phyloP scores from a whole-genome alignment of 2,329 filamentous ascomycete genomes.

The Monosporascus sp. region DNA sequence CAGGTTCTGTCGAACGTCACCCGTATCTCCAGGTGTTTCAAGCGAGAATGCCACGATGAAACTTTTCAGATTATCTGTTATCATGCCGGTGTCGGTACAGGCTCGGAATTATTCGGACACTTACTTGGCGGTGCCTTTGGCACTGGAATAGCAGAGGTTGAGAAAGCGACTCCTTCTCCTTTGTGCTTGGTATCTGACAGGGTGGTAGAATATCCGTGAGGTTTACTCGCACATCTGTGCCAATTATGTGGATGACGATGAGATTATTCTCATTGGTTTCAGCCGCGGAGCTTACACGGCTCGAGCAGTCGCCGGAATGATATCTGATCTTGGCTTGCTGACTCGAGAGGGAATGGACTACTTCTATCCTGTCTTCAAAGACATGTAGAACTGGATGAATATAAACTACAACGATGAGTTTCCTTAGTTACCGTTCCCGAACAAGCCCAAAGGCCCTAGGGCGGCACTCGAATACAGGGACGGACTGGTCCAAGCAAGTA shows the following conservation, averaged over 20 bases:
- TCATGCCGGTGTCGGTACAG: constrained; percentile 55
- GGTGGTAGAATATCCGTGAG: constrained; percentile 45
- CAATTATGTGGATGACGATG: constrained; percentile 54
- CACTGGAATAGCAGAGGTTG: constrained; percentile 46
- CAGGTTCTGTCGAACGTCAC: constrained; percentile 56
- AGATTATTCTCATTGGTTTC: constrained; percentile 52
- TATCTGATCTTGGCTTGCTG: constrained; percentile 44
- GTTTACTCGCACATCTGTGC: constrained; percentile 57
- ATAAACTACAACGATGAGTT: constrained; percentile 40
- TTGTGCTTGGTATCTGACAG: constrained; percentile 6
- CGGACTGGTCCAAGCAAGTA: constrained; percentile 34
- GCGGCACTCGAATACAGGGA: constrained; percentile 38
- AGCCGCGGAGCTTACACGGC: constrained; percentile 55
- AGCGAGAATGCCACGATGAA: constrained; percentile 43
- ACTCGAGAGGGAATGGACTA: constrained; percentile 47
- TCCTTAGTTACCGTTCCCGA: constrained; percentile 38
- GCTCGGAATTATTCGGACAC: constrained; percentile 41
- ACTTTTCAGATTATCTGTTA: constrained; percentile 55
- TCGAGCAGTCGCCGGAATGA: constrained; percentile 50
- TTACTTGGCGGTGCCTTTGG: constrained; percentile 52
- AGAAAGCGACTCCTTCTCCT: constrained; percentile 3
- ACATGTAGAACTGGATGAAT: constrained; percentile 49
- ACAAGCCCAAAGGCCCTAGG: constrained; percentile 41
- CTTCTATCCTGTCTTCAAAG: constrained; percentile 52
- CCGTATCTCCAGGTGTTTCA: constrained; percentile 52